Evolutionary conservation across 768 basidiomycete genomes (phyloP).

Genomic region (Leccinum rimulosum): DNA sequence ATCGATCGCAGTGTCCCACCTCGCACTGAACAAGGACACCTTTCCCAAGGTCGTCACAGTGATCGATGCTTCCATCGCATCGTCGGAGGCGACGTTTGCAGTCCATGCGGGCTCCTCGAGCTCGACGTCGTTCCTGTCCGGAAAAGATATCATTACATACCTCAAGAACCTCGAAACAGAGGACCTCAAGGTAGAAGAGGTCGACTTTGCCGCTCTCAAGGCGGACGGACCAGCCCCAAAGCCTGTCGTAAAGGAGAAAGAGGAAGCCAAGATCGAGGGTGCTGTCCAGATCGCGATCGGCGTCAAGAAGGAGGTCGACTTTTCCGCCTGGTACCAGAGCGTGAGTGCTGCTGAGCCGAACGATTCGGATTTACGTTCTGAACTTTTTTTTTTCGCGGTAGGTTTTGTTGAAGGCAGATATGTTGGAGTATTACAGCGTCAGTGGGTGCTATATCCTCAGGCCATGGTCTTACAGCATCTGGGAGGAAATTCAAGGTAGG

Average conservation of each 20-base stretch:
- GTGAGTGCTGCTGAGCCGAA: slow-evolving; percentile 41
- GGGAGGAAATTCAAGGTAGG: slow-evolving; percentile 92
- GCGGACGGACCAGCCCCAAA: slow-evolving; percentile 38
- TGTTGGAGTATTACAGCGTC: slow-evolving; percentile 99
- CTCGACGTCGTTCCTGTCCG: slow-evolving; percentile 75
- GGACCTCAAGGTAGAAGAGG: slow-evolving; percentile 59
- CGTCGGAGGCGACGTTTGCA: slow-evolving; percentile 62
- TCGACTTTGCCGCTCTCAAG: slow-evolving; percentile 70
- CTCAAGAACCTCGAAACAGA: slow-evolving; percentile 69
- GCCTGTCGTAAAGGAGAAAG: slow-evolving; percentile 55
- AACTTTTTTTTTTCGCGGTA: slow-evolving; percentile 31
- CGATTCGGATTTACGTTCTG: slow-evolving; percentile 3
- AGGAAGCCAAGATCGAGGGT: slow-evolving; percentile 80
- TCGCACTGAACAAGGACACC: slow-evolving; percentile 62
- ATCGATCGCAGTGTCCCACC: slow-evolving; percentile 64
- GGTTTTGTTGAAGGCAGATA: slow-evolving; percentile 98
- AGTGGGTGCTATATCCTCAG: slow-evolving; percentile 98
- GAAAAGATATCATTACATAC: slow-evolving; percentile 70
- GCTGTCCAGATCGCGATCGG: slow-evolving; percentile 91
- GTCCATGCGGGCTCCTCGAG: slow-evolving; percentile 72
- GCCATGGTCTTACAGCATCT: slow-evolving; percentile 96
- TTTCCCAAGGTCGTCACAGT: slow-evolving; percentile 75
- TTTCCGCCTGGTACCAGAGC: slow-evolving; percentile 91
- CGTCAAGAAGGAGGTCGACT: slow-evolving; percentile 94
- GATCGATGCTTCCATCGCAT: slow-evolving; percentile 76